Evolutionary conservation across 2,329 filamentous ascomycete species (phyloP).

Genomic region (Aspergillus cejpii): DNA sequence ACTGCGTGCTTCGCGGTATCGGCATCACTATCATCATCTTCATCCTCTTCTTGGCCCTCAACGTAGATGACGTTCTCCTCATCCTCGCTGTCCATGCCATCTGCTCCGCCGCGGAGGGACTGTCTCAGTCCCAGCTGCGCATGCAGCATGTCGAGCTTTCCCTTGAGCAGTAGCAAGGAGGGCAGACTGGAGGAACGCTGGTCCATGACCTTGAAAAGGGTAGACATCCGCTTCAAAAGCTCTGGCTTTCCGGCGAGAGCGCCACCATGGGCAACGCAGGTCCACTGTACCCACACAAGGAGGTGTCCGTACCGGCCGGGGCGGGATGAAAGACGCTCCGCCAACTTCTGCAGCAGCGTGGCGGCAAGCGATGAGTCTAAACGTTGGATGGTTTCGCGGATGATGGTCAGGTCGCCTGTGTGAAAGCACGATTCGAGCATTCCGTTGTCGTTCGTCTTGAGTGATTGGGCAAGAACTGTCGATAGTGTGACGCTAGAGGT

Average conservation of each 20-base stretch:
- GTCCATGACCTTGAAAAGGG: constrained; percentile 78
- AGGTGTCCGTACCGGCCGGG: constrained; percentile 85
- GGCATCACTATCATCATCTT: constrained; percentile 34
- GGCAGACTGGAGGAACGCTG: constrained; percentile 77
- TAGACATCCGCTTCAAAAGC: constrained; percentile 67
- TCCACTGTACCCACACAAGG: constrained; percentile 95
- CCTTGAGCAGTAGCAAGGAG: constrained; percentile 79
- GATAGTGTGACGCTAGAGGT: constrained; percentile 74
- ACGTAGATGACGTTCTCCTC: constrained; percentile 78
- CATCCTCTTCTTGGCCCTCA: constrained; percentile 65
- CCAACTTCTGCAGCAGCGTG: constrained; percentile 71
- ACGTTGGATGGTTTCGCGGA: constrained; percentile 83
- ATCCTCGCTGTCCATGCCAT: constrained; percentile 47
- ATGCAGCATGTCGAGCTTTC: constrained; percentile 89
- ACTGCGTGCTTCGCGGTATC: constrained; percentile 22
- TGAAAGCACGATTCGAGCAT: constrained; percentile 90
- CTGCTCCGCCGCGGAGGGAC: constrained; percentile 52
- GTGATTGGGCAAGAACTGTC: constrained; percentile 86
- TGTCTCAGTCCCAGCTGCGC: constrained; percentile 77
- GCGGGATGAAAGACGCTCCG: constrained; percentile 75
- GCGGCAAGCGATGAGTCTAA: constrained; percentile 79
- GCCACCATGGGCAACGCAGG: constrained; percentile 83
- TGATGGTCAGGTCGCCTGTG: constrained; percentile 65
- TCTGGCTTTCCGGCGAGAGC: constrained; percentile 82
- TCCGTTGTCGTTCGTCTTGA: constrained; percentile 82